A percentile compares a stretch with the other conserved stretches of the same genome.
phyloP scores from a whole-genome alignment of 2,329 filamentous ascomycete genomes.

The Ophiocordyceps sinensis region DNA sequence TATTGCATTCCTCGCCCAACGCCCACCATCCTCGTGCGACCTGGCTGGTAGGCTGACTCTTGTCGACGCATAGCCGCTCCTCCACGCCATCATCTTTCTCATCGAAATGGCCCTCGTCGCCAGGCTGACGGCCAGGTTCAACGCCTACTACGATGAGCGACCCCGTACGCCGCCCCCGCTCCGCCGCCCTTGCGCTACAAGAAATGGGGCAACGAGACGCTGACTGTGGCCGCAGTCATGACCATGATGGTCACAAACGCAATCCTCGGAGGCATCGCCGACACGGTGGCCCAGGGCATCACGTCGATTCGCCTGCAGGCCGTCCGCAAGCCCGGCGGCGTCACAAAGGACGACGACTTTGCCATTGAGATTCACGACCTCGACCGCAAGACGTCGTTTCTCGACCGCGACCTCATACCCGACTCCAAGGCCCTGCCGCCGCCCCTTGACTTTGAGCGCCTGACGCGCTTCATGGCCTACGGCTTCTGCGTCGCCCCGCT shows the following conservation, averaged over 20 bases:
- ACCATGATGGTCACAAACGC: conserved; percentile 99
- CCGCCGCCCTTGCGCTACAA: too few species aligned
- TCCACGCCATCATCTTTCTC: conserved; percentile 73
- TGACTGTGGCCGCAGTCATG: conserved; percentile 44
- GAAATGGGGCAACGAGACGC: background rate
- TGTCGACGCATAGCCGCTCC: conserved; percentile 50
- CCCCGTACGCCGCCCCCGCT: conserved; percentile 43
- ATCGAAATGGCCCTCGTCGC: conserved; percentile 80
- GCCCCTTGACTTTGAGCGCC: conserved; percentile 87
- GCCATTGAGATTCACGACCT: conserved; percentile 83
- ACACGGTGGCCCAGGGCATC: conserved; percentile 88
- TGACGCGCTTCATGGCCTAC: conserved; percentile 93
- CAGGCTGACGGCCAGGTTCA: conserved; percentile 75
- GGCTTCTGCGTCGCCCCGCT: conserved; percentile 91
- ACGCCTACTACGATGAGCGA: conserved; percentile 81
- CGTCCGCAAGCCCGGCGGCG: conserved; percentile 44
- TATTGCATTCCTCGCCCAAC: too few species aligned
- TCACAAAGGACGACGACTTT: conserved; percentile 52
- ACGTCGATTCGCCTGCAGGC: conserved; percentile 64
- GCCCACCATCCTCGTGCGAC: too few species aligned
- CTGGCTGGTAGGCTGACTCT: too few species aligned
- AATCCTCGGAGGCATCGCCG: conserved; percentile 85
- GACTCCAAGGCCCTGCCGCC: conserved; percentile 50
- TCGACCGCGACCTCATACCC: conserved; percentile 50
- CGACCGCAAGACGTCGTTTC: conserved; percentile 62